A percentile compares a stretch with the other conserved stretches of the same genome.
These are phyloP conservation scores for Thuja plicata DNA, from an alignment of 83 land plant genomes.

Conservation along the genomic window DNA sequence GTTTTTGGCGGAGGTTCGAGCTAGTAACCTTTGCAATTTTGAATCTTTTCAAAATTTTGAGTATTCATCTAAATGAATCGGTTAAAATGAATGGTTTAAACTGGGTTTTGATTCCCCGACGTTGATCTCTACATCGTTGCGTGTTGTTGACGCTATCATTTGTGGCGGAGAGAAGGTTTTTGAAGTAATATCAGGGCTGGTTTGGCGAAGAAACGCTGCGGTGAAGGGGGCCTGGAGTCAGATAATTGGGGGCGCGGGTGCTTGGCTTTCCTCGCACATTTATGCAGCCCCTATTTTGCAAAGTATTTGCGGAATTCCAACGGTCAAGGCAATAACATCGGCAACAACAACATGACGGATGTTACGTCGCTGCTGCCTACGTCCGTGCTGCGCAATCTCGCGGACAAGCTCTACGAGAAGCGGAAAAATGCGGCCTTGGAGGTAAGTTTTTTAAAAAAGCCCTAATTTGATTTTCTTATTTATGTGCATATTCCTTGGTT, in stretches of 20 bases:
- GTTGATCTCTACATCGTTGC: not conserved
- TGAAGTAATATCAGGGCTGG: not conserved
- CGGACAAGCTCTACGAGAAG: slow-evolving; percentile 98
- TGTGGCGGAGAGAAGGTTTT: not conserved
- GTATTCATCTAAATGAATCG: not conserved
- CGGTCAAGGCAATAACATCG: not conserved
- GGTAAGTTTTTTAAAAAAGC: slow-evolving; percentile 31
- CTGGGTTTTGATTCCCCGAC: not conserved
- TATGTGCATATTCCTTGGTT: not conserved
- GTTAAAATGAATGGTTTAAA: not conserved
- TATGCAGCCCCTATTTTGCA: slow-evolving; percentile 1
- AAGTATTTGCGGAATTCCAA: not conserved
- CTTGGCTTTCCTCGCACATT: slow-evolving; percentile 13
- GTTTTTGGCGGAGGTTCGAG: not conserved
- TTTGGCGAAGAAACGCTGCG: not conserved
- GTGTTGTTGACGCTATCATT: not conserved
- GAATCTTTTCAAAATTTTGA: not conserved
- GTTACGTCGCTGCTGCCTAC: slow-evolving; percentile 67
- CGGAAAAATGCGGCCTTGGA: slow-evolving; percentile 97
- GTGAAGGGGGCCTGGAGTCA: not conserved
- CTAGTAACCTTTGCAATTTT: not conserved
- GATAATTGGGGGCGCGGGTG: slow-evolving; percentile 4
- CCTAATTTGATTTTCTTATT: not conserved
- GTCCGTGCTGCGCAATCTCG: slow-evolving; percentile 72
- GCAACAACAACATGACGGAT: slow-evolving; percentile 50